Conservation (phyloP, 352 stramenopile genomes). For the Phytophthora sojae region DNA sequence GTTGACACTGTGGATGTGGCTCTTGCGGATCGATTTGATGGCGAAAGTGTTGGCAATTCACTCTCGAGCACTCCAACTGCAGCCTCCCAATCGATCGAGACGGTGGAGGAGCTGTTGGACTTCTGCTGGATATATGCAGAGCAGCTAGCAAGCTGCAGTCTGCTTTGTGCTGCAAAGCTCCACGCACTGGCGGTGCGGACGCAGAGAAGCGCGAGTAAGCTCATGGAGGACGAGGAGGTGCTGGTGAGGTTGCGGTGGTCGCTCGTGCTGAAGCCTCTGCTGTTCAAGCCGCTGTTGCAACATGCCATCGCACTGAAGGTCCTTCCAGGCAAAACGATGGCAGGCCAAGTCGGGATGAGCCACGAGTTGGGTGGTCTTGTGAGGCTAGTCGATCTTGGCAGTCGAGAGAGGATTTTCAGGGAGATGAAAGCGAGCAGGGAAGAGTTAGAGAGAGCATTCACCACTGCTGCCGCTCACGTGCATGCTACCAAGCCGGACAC, state of each 20-base stretch:
- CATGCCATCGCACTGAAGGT: conserved; percentile 40
- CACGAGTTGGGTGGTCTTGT: conserved; percentile 18
- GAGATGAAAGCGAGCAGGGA: conserved; percentile 23
- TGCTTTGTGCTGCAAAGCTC: conserved; percentile 59
- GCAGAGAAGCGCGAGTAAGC: conserved; percentile 22
- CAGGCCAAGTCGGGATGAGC: conserved; percentile 11
- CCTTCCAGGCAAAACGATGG: conserved; percentile 14
- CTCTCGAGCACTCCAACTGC: background rate
- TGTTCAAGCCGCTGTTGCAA: conserved; percentile 54
- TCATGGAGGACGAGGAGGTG: conserved; percentile 29
- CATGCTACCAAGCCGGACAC: background rate
- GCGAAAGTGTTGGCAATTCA: background rate
- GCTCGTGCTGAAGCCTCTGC: conserved; percentile 43
- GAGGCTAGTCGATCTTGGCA: conserved; percentile 11
- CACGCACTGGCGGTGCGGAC: conserved; percentile 30
- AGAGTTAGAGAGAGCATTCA: conserved; percentile 19
- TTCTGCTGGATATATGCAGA: conserved; percentile 52
- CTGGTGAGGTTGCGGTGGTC: conserved; percentile 52
- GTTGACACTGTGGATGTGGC: conserved; percentile 30
- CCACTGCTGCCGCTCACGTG: conserved; percentile 18
- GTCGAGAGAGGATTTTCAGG: conserved; percentile 6
- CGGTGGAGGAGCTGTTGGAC: conserved; percentile 43
- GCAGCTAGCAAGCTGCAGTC: conserved; percentile 38
- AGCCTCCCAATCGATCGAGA: conserved; percentile 14
- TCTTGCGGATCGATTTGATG: conserved; percentile 7